These are phyloP conservation scores for Betula pendula DNA, from an alignment of 306 rosid species.

Conservation along the genomic window DNA sequence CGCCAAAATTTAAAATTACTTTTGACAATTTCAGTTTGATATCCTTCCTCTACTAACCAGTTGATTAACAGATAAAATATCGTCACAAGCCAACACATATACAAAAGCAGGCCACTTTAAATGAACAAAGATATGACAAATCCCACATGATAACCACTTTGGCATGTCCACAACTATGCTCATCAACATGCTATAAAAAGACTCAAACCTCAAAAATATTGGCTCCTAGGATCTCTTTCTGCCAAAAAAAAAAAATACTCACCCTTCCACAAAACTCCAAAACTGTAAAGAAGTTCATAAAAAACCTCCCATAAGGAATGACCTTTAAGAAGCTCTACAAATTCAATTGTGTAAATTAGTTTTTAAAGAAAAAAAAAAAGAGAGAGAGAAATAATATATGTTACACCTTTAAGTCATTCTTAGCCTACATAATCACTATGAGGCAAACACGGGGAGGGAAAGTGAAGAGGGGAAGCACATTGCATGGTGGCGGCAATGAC, in stretches of 20 bases:
- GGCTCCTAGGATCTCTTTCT: neutral
- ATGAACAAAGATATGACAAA: neutral
- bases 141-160: neutral
- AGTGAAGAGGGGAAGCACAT: no score
- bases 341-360: no score
- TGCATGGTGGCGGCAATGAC: no score
- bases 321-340: no score
- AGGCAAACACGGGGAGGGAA: no score
- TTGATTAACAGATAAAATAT: neutral
- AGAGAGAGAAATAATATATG: no score
- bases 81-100: neutral
- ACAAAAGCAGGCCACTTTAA: neutral
- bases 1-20: no score
- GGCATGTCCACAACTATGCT: neutral
- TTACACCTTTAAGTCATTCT: no score
- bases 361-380: no score
- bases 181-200: neutral
- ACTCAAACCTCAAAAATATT: neutral
- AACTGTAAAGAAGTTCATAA: neutral
- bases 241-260: neutral
- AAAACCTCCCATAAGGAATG: no score
- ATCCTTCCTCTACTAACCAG: neutral
- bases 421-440: no score
- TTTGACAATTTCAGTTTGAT: no score
- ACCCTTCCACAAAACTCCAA: neutral